Base-by-base conservation (phyloP, 2,329 filamentous ascomycete genomes). In the Amesomyces nigricolor region DNA sequence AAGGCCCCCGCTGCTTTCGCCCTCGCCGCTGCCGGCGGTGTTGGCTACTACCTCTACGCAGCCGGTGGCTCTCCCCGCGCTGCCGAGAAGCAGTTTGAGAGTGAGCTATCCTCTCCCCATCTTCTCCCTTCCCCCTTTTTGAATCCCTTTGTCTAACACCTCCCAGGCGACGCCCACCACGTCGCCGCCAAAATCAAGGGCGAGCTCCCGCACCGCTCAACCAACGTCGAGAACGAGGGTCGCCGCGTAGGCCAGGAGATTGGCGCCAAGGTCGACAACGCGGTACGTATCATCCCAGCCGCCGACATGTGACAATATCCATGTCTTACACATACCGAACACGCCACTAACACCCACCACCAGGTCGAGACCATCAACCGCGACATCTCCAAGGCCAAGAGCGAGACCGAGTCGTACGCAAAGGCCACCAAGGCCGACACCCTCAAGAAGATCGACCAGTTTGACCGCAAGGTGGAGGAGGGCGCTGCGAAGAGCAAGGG, bases 41-140 rank as follows among this genome's bases (percentile, higher is more conserved):
- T 85, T 56, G 90, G 88, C 43, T 97, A 96, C 79, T 97, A 97
- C 77, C 81, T 97, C 60, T 99, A 95, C 78, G 79, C 75, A 50
- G 87, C 91, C 14, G 92, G 92, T 59, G 91, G 92, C 56, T 81
- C 84, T 70, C 79, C 89, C 50, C 89, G 87, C 72, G 83, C 81
- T 48, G 92, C 91, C n/a, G 83, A 91, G 79, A 88, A 92, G 78
- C 79, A 94, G 71, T 80, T 88, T 63, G 88, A 96, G 77, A 82
- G 92, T 96, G 75, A 45, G 84, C 75, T 49, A 47, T 22, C 16
- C 40, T 17, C 53, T 30, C 1, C 13, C 11, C 39, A 29, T 29
- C 1, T 14, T 2, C 16, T 9, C 43, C 43, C 11, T n/a, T n/a
- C 16, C 26, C 14, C 17, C 7, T 32, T 42, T 32, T 14, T 29